Base-by-base conservation (phyloP, 805 yeast species). In the Hemisphaericaspora nanyangensis region DNA sequence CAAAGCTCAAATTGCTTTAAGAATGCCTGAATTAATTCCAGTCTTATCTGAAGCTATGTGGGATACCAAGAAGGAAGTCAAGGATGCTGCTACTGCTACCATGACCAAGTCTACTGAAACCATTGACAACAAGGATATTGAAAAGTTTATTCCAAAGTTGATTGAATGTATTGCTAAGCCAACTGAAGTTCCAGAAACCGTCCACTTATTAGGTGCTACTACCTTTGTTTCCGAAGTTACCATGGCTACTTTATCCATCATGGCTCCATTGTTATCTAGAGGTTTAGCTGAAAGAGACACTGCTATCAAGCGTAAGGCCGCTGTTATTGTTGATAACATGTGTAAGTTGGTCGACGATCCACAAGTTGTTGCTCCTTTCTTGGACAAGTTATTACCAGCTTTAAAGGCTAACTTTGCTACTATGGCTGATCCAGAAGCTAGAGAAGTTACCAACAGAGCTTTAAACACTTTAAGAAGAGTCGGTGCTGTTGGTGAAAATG, bases 211-310 rank as follows among this genome's bases (percentile, higher is more conserved):
- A 68, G 99, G 99, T 89, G 98, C 99, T 63, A 93, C 99, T 61
- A 93, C 99, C 64, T 93, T 93, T 69, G 99, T 93, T 59, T 89
- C 97, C 60, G 99, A 93, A 80, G 99, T 93, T 61, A 95, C 99
- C 71, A 90, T 95, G 76, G 98, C 98, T 61, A 95, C 99, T 61
- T 80, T 93, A 64, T 90, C 99, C 69, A 91, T 93, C 77, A 93
- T 93, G 99, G 96, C 89, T 55, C 99, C 99, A 68, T 80, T 93
- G 67, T 81, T 93, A 70, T 81, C 95, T 58, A 91, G 99, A 85
- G 99, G 99, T 91, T 82, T 93, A 68, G 95, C 95, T 64, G 99
- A 93, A 80, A 93, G 99, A 81, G 99, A 93, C 65, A 93, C 99
- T 56, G 79, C 97, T 59, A 93, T 93, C 80, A 93, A 93, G 86